Base-by-base conservation (phyloP, 2,329 filamentous ascomycete species). In the Calonectria hongkongensis region DNA sequence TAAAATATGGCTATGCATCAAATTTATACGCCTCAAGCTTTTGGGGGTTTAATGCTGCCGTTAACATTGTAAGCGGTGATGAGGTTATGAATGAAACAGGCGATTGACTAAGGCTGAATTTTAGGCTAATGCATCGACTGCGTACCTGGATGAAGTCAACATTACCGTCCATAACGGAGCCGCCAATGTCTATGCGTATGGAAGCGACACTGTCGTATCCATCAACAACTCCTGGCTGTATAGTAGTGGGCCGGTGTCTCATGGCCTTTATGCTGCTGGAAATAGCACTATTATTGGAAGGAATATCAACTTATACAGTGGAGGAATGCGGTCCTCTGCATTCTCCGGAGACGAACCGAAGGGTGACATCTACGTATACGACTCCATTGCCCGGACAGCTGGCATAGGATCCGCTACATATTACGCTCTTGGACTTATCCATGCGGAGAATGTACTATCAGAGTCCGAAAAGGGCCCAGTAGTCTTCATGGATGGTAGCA, bases 151-250 rank as follows among this genome's bases (percentile, higher is more conserved):
- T 13, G 45, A 66, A 12, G 63, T 66, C 8, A 66, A 66, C 43
- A 66, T 66, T 28, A 66, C 63, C 9, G 47, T 50, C 2, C 63
- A 66, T 30, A 66, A 66, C n/a, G 63, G 63, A 41, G 63, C 63
- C 9, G 63, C 63, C 15, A 66, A 66, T 30, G 36, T 66, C 47
- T 66, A 66, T 16, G 45, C 63, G 12, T 66, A 66, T 33, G 63
- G 63, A 8, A 51, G 28, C 6, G 63, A 50, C 15, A 66, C 63
- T n/a, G 47, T 50, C 8, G 63, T 66, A 2, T 21, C 43, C 21
- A 54, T 66, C 16, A 51, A 18, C 16, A 48, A 66, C 33, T 66
- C 63, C 9, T 66, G 47, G 28, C 47, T 66, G 16, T 66, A 66
- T 21, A 66, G 63, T 47, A 50, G 45, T 36, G 63, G 63, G 15